These are phyloP conservation scores for Yamadazyma nakazawae DNA, from an alignment of 805 yeast genomes.

Conservation along the genomic window DNA sequence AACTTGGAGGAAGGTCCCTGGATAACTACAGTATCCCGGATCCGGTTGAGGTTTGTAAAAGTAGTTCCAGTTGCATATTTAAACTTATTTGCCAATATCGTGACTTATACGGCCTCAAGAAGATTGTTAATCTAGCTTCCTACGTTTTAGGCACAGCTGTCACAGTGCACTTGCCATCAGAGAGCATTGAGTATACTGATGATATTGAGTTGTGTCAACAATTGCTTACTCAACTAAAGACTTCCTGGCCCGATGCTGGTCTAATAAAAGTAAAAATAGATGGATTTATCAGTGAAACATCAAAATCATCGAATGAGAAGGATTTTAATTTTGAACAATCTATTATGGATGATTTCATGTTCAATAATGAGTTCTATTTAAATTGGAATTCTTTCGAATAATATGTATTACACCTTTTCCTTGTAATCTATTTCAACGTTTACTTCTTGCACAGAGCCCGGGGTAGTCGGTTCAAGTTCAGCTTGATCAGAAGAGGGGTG, in stretches of 20 bases:
- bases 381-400: conserved; percentile 2
- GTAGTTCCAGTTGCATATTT: conserved; percentile 5
- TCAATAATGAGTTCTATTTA: neutral
- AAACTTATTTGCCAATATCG: conserved; percentile 5
- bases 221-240: conserved; percentile 6
- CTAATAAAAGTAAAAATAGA: conserved; percentile 5
- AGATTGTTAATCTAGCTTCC: conserved; percentile 10
- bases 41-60: conserved; percentile 6
- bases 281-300: too few relatives aligned
- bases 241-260: conserved; percentile 10
- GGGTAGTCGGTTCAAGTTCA: neutral
- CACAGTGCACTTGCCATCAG: conserved; percentile 7
- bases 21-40: conserved; percentile 6
- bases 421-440: neutral
- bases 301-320: too few relatives aligned
- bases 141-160: conserved; percentile 10
- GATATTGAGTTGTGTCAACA: conserved; percentile 2
- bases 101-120: conserved; percentile 4
- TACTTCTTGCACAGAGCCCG: neutral
- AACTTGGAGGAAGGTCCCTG: conserved; percentile 8
- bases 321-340: neutral
- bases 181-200: neutral
- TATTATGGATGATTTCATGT: neutral
- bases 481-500: conserved; percentile 1
- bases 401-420: neutral